Conservation (phyloP, 2,329 filamentous ascomycete species). For the Elsinoe perseae region DNA sequence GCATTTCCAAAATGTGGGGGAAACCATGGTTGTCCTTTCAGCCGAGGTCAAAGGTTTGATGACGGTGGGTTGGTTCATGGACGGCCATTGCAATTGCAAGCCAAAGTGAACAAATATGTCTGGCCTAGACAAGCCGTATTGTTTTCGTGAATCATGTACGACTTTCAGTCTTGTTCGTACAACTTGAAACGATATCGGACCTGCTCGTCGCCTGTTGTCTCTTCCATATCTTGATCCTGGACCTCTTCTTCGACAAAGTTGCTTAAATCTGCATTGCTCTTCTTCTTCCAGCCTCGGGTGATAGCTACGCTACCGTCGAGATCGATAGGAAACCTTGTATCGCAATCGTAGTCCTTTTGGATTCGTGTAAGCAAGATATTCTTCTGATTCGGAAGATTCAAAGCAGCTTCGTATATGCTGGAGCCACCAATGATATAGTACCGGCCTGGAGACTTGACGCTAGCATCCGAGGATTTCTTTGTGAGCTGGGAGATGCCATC, state of each 20-base stretch:
- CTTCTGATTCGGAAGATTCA: slow-evolving; percentile 51
- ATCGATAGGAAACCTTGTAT: slow-evolving; percentile 62
- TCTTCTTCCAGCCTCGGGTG: slow-evolving; percentile 46
- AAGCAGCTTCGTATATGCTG: slow-evolving; percentile 69
- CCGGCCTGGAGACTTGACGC: slow-evolving; percentile 40
- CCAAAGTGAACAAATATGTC: neutral
- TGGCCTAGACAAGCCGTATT: neutral
- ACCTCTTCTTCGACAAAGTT: slow-evolving; percentile 60
- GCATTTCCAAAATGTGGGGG: slow-evolving; percentile 1
- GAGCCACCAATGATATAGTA: slow-evolving; percentile 87
- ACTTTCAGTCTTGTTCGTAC: slow-evolving; percentile 23
- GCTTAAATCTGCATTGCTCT: slow-evolving; percentile 47
- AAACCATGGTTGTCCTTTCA: neutral
- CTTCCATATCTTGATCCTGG: slow-evolving; percentile 58
- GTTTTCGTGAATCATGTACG: neutral
- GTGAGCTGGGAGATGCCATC: slow-evolving; percentile 29
- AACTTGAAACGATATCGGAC: slow-evolving; percentile 28
- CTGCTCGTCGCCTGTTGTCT: slow-evolving; percentile 29
- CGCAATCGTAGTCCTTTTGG: slow-evolving; percentile 62
- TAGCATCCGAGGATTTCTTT: slow-evolving; percentile 18
- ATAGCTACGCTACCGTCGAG: slow-evolving; percentile 37
- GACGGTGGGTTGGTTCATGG: neutral
- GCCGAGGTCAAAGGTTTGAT: slow-evolving; percentile 2
- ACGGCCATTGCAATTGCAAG: neutral
- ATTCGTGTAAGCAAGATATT: slow-evolving; percentile 65